phyloP scores from a whole-genome alignment of 2,329 filamentous ascomycete genomes.

The Colletotrichum spaethianum region DNA sequence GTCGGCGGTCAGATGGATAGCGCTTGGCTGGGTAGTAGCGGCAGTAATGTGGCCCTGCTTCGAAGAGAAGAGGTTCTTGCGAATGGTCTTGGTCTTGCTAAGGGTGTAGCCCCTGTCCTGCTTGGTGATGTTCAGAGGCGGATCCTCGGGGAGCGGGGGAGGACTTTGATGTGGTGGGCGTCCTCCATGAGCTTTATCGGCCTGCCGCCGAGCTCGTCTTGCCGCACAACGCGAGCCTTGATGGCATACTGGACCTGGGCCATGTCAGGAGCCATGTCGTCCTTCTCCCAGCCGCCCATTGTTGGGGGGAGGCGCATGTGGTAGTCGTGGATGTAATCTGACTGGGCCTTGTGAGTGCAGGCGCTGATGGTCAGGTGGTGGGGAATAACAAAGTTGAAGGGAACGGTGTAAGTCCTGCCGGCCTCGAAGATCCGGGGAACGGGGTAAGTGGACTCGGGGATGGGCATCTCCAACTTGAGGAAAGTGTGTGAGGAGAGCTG shows the following conservation, averaged over 20 bases:
- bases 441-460: slow-evolving; percentile 63
- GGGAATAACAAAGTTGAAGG: slow-evolving; percentile 74
- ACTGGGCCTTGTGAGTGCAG: slow-evolving; percentile 65
- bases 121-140: slow-evolving; percentile 64
- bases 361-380: slow-evolving; percentile 69
- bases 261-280: slow-evolving; percentile 70
- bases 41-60: slow-evolving; percentile 66
- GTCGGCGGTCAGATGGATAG: slow-evolving; percentile 66
- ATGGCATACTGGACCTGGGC: slow-evolving; percentile 67
- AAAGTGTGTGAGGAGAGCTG: slow-evolving; percentile 66
- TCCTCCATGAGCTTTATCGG: slow-evolving; percentile 57
- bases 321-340: slow-evolving; percentile 62
- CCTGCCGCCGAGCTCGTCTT: slow-evolving; percentile 46
- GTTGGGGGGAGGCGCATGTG: slow-evolving; percentile 69
- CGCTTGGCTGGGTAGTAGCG: slow-evolving; percentile 61
- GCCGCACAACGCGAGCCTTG: slow-evolving; percentile 60
- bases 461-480: slow-evolving; percentile 69
- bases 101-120: slow-evolving; percentile 65
- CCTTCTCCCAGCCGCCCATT: slow-evolving; percentile 65
- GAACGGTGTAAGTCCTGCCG: slow-evolving; percentile 64
- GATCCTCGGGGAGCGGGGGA: slow-evolving; percentile 65
- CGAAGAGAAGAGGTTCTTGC: slow-evolving; percentile 66
- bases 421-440: slow-evolving; percentile 62
- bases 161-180: slow-evolving; percentile 64
- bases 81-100: slow-evolving; percentile 65